Base-by-base conservation (phyloP, 352 stramenopile genomes). In the Globisporangium ultimum region DNA sequence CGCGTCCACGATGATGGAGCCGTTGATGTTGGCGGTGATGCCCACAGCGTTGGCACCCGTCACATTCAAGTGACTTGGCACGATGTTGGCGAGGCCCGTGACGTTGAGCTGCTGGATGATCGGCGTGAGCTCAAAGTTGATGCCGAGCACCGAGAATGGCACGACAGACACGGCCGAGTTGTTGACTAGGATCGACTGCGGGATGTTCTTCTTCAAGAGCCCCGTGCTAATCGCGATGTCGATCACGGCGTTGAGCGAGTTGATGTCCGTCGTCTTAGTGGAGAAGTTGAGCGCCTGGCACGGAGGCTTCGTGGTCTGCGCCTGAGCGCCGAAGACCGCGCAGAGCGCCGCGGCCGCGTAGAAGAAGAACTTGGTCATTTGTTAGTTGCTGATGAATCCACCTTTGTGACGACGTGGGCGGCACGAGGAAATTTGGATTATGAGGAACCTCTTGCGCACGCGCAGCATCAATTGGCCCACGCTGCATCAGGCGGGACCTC, bases 61-160 rank as follows among this genome's bases (percentile, higher is more conserved):
- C 10, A 60, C 53, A 40, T 53, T 60, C 53, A 60, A 66, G 62
- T 78, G 67, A 21, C 55, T 50, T 40, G 70, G 66, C 48, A 68
- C 54, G 42, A 78, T 53, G 41, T 41, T 70, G 32, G 63, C 66
- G 54, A 70, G 54, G 2, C 69, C 70, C 42, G 60, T 68, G 47
- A 72, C 38, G 48, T 74, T 71, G 50, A 77, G 60, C 15, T 55
- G 28, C 18, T 71, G 58, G 52, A 77, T 63, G 34, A 57, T 59
- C 18, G 70, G 50, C 17, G 63, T 66, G 53, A 68, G 56, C 48
- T 60, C 55, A 40, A 78, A 74, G 22, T 66, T 48, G 40, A 64
- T 64, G 21, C 63, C 63, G 21, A 77, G 47, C 14, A 72, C 49
- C 1, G 61, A 66, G 60, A 78, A 70, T 41, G 55, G 59, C 36